Evolutionary conservation across 2,329 filamentous ascomycete species (phyloP), one percentile per base, ranked within the genome.

Genomic region (Teratosphaeria epicoccoides): DNA sequence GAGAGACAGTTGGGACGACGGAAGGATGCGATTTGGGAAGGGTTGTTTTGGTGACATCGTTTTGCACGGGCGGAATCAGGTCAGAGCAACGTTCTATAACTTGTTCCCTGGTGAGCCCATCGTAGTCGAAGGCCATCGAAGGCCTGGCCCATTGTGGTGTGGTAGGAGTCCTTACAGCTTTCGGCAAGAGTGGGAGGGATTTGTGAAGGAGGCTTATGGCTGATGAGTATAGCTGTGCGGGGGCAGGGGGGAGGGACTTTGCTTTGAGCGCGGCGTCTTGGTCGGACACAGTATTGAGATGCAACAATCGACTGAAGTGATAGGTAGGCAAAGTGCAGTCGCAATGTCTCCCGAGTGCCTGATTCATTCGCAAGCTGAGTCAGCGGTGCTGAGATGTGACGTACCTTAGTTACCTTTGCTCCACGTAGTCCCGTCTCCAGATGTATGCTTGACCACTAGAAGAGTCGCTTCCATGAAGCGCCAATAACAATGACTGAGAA

Each of bases 41-140:
- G 59, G 59, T 3, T 68, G 66, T 25, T 66, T 62, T 20, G 68
- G 69, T 3, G 44, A 62, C 9, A 67, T 68, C 17, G 59, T 55
- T n/a, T 66, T 69, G 40, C 56, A 53, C 26, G 54, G 52, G 0
- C 50, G 58, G 12, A 49, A 55, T 20, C 25, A 53, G 24, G 54
- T 68, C 4, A 24, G 47, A 1, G 63, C 63, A 0, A 50, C 49
- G 12, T 55, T 70, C 44, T 53, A 54, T 26, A 61, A 60, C 11
- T 50, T 69, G 24, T 64, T 63, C n/a, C 33, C 33, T 10, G 51
- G 54, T 7, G 59, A 62, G 7, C 48, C 50, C 1, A 40, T 68
- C 47, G 57, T 61, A 44, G 66, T 69, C 43, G 52, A 55, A 17
- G 68, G 64, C 0, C 24, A 29, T 33, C 44, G 40, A 45, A 52